Percentiles rank a stretch among this genome's conserved stretches.
Conservation (phyloP, 1,284 basidiomycete genomes). For the Pholiota adiposa region DNA sequence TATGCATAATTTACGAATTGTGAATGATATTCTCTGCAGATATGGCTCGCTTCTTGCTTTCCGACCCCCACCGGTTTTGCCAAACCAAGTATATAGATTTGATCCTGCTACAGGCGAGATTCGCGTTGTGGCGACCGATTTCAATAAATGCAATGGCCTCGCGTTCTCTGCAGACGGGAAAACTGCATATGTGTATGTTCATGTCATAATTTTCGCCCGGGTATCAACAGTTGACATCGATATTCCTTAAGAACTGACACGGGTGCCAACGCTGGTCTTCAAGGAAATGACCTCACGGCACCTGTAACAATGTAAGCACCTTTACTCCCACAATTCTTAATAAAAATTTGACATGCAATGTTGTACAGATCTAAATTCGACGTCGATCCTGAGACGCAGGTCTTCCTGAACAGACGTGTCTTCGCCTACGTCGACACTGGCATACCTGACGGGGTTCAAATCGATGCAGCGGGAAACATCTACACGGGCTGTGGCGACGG, state of each 20-base stretch:
- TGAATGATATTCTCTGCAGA: conserved; percentile 35
- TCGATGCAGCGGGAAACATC: conserved; percentile 70
- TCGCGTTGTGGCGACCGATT: conserved; percentile 72
- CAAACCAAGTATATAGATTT: conserved; percentile 76
- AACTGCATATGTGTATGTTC: conserved; percentile 65
- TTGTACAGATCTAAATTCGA: conserved; percentile 54
- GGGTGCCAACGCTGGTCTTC: conserved; percentile 48
- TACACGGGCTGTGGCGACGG: conserved; percentile 77
- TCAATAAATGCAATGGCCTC: conserved; percentile 67
- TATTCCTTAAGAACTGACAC: conserved; percentile 51
- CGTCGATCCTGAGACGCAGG: conserved; percentile 60
- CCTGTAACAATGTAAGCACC: conserved; percentile 69
- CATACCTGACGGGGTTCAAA: conserved; percentile 75
- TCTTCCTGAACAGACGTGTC: conserved; percentile 67
- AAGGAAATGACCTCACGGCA: conserved; percentile 61
- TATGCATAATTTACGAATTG: not conserved
- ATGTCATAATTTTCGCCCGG: no score
- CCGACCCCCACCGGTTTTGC: conserved; percentile 64
- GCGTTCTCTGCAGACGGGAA: conserved; percentile 70
- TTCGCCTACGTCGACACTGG: conserved; percentile 76
- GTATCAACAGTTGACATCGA: not conserved
- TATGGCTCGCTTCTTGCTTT: conserved; percentile 71
- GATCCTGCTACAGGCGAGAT: conserved; percentile 66
- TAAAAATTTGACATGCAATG: no score
- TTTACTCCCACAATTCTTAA: not conserved